phyloP scores from a whole-genome alignment of 306 rosid species.

The Carpinus viminea region DNA sequence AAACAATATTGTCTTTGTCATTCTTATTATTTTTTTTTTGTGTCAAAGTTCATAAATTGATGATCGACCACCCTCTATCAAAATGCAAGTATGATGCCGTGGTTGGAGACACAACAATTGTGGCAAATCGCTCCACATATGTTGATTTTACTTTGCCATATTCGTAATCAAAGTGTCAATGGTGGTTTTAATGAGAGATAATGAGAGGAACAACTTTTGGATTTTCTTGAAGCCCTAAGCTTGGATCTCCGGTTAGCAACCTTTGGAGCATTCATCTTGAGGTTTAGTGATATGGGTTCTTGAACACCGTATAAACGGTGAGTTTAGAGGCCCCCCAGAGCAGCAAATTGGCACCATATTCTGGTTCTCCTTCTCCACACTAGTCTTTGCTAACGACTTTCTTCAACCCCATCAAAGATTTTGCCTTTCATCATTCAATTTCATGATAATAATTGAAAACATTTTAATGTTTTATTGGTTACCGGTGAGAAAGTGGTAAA shows the following conservation, averaged over 20 bases:
- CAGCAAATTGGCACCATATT: constrained; percentile 34
- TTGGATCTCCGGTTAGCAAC: constrained; percentile 44
- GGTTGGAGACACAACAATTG: constrained; percentile 50
- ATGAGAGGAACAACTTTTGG: constrained; percentile 33
- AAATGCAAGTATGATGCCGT: constrained; percentile 34
- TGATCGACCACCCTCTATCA: neutral
- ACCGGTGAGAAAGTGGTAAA: constrained; percentile 32
- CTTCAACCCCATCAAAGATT: neutral
- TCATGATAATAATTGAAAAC: neutral
- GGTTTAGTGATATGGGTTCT: constrained; percentile 40
- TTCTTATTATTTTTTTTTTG: too few relatives aligned
- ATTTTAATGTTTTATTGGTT: neutral
- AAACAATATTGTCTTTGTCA: too few relatives aligned
- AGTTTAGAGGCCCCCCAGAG: constrained; percentile 26
- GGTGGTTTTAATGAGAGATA: constrained; percentile 34
- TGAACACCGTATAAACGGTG: constrained; percentile 37
- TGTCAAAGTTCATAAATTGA: neutral
- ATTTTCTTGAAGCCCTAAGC: constrained; percentile 49
- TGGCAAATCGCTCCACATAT: constrained; percentile 28
- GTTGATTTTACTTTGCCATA: constrained; percentile 50
- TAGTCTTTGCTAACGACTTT: constrained; percentile 38
- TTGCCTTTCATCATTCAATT: neutral
- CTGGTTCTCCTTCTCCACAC: constrained; percentile 47
- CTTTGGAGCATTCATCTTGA: constrained; percentile 21
- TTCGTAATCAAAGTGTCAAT: constrained; percentile 43